Conservation (phyloP, 768 basidiomycete genomes). For the Thelephora ganbajun region DNA sequence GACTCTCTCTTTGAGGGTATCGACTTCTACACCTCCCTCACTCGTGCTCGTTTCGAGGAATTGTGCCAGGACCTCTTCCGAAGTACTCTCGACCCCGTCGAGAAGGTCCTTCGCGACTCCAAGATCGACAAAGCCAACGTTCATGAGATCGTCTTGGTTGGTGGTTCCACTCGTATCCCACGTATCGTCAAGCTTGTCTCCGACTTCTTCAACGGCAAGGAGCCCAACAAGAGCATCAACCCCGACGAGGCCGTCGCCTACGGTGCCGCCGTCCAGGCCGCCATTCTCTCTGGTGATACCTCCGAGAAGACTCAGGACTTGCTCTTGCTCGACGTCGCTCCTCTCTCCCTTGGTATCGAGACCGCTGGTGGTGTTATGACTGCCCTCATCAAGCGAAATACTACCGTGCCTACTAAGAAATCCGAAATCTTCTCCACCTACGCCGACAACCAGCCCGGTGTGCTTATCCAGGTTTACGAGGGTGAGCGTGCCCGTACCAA, state of each 20-base stretch:
- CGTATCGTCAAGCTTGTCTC: slow-evolving; percentile 95
- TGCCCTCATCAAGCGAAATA: slow-evolving; percentile 95
- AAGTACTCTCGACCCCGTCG: slow-evolving; percentile 85
- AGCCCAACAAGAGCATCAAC: slow-evolving; percentile 99
- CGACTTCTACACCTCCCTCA: slow-evolving; percentile 97
- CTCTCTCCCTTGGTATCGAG: slow-evolving; percentile 88
- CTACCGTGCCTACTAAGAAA: slow-evolving; percentile 97
- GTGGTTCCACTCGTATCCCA: slow-evolving; percentile 97
- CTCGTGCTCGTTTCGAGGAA: slow-evolving; percentile 96
- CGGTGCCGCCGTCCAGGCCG: slow-evolving; percentile 97
- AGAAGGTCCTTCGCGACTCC: slow-evolving; percentile 95
- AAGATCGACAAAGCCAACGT: slow-evolving; percentile 96
- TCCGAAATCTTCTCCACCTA: slow-evolving; percentile 98
- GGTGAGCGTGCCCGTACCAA: slow-evolving; percentile 97
- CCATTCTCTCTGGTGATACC: slow-evolving; percentile 94
- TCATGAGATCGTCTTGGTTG: slow-evolving; percentile 95
- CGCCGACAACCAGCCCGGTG: slow-evolving; percentile 97
- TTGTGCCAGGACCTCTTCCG: slow-evolving; percentile 93
- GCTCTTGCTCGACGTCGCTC: slow-evolving; percentile 88
- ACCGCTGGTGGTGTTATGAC: slow-evolving; percentile 99
- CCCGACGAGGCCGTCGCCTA: slow-evolving; percentile 98
- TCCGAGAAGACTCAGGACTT: slow-evolving; percentile 97
- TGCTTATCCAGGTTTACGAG: slow-evolving; percentile 96
- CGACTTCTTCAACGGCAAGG: slow-evolving; percentile 98
- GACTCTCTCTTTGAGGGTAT: slow-evolving; percentile 96